phyloP scores from a whole-genome alignment of 495 filamentous ascomycete genomes.

The Thozetella sp. region DNA sequence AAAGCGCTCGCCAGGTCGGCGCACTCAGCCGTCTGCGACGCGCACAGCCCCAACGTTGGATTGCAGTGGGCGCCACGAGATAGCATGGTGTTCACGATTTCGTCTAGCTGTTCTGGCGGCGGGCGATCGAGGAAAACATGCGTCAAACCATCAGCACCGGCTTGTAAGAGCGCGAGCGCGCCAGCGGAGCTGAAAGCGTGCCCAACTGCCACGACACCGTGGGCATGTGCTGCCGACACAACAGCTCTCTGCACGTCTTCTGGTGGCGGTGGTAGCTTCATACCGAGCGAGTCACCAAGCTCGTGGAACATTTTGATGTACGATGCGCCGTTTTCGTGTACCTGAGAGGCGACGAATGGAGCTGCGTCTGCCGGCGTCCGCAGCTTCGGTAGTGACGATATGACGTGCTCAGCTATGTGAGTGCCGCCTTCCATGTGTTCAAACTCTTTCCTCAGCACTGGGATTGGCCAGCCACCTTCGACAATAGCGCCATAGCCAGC shows the following conservation, averaged over 20 bases:
- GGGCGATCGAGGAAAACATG: constrained; percentile 16
- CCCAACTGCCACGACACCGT: constrained; percentile 13
- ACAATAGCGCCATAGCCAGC: constrained; percentile 11
- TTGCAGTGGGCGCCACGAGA: constrained; percentile 8
- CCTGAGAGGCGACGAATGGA: constrained; percentile 3
- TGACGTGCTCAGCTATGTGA: constrained; percentile 7
- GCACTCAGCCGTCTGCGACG: neutral
- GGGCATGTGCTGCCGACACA: constrained; percentile 8
- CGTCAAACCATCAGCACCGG: constrained; percentile 13
- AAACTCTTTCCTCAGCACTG: constrained; percentile 7
- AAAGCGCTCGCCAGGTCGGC: too few species aligned
- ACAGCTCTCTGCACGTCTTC: constrained; percentile 11
- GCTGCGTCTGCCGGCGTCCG: constrained; percentile 11
- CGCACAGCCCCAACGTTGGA: constrained; percentile 9
- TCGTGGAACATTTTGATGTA: constrained; percentile 20
- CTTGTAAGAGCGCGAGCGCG: constrained; percentile 12
- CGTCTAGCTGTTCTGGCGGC: constrained; percentile 10
- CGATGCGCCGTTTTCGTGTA: too few species aligned
- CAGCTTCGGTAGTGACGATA: constrained; percentile 6
- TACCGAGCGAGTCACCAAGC: constrained; percentile 10
- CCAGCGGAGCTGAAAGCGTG: constrained; percentile 11
- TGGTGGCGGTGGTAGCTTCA: constrained; percentile 5
- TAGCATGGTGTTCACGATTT: constrained; percentile 13
- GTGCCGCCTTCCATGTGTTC: constrained; percentile 6
- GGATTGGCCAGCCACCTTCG: constrained; percentile 13